phyloP scores from a whole-genome alignment of 1,139 yeast species.

The Yamadazyma pseudoaaseri region DNA sequence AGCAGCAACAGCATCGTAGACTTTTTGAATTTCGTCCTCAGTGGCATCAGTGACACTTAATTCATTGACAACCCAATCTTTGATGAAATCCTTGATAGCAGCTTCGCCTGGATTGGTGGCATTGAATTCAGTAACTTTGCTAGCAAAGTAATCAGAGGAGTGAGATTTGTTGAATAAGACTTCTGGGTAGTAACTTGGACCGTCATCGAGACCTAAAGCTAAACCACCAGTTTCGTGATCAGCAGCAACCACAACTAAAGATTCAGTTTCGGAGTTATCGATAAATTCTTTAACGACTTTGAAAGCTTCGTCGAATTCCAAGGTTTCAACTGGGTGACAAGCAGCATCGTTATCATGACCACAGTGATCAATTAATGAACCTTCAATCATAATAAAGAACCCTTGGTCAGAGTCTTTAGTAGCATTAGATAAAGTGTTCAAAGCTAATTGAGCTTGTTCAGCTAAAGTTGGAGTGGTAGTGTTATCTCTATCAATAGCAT shows the following conservation, averaged over 20 bases:
- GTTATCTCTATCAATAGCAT: conserved; percentile 68
- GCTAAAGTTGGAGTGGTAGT: conserved; percentile 65
- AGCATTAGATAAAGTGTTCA: conserved; percentile 60
- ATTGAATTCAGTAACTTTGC: conserved; percentile 24
- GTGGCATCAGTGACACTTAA: conserved; percentile 61
- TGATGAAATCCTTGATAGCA: conserved; percentile 41
- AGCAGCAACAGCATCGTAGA: conserved; percentile 19
- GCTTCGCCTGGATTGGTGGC: conserved; percentile 24
- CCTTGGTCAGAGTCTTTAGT: conserved; percentile 72
- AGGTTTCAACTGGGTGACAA: conserved; percentile 36
- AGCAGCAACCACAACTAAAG: conserved; percentile 73
- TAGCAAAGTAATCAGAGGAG: conserved; percentile 66
- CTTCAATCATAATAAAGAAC: conserved; percentile 80
- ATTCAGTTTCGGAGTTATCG: conserved; percentile 62
- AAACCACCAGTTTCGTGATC: conserved; percentile 95
- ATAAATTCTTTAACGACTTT: conserved; percentile 67
- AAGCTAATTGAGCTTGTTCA: conserved; percentile 71
- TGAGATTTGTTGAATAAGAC: conserved; percentile 66
- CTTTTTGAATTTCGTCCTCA: conserved; percentile 42
- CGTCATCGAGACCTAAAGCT: conserved; percentile 65
- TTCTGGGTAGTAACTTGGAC: conserved; percentile 71
- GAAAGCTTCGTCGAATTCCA: conserved; percentile 71
- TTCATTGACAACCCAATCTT: conserved; percentile 49
- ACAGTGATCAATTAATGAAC: conserved; percentile 89
- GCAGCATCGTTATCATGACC: conserved; percentile 84